Percentiles rank a stretch among this genome's conserved stretches.
Evolutionary conservation across 257 asterid species (phyloP).

Genomic region (Solanum chilense): DNA sequence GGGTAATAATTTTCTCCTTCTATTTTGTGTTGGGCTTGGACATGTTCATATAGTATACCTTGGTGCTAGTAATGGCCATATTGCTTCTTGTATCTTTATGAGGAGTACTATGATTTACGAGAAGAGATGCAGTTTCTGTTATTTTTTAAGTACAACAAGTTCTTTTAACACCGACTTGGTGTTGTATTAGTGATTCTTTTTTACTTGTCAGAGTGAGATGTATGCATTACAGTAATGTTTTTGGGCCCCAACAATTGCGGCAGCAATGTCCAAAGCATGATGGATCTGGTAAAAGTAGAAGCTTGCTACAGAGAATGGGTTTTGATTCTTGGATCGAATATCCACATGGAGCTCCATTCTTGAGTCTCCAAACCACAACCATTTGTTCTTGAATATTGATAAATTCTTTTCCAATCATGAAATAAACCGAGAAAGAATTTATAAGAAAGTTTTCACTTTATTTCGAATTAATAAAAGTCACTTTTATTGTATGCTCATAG

Average conservation of each 20-base stretch:
- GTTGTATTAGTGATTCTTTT: background rate
- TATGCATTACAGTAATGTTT: background rate
- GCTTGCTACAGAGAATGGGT: background rate
- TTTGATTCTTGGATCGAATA: background rate
- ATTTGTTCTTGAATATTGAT: background rate
- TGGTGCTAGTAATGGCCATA: background rate
- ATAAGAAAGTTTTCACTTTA: background rate
- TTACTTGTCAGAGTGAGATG: background rate
- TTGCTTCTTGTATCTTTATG: background rate
- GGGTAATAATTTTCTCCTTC: constrained; percentile 24
- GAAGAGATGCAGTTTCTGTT: background rate
- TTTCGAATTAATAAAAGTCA: background rate
- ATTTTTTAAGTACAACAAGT: background rate
- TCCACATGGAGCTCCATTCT: background rate
- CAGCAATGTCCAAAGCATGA: background rate
- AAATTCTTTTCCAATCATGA: background rate
- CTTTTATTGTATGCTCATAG: background rate
- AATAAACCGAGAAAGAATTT: background rate
- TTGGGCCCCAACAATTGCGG: background rate
- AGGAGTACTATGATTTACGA: background rate
- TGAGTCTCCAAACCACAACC: background rate
- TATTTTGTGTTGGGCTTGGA: background rate
- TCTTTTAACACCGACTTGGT: background rate
- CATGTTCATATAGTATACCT: background rate
- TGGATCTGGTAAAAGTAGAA: background rate